Conservation (phyloP, 2,329 filamentous ascomycete genomes). For the Stachybotrys chartarum region DNA sequence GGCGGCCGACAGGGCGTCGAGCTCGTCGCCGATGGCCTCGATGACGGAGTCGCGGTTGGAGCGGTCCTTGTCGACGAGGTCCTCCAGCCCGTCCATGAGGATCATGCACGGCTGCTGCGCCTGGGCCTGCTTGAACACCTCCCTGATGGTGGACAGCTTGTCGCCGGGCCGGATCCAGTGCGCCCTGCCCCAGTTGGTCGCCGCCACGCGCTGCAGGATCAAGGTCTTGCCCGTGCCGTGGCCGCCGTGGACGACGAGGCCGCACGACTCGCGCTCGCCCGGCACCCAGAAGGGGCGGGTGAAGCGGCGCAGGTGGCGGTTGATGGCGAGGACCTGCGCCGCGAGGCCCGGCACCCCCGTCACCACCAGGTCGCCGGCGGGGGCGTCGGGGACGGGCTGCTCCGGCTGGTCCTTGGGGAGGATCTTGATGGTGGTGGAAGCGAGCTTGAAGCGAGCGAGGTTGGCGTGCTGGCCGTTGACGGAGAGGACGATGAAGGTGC, state of each 20-base stretch:
- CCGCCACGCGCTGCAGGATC: conserved; percentile 61
- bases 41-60: conserved; percentile 42
- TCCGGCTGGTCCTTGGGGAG: conserved; percentile 18
- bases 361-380: conserved; percentile 32
- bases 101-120: conserved; percentile 68
- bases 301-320: conserved; percentile 56
- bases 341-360: conserved; percentile 61
- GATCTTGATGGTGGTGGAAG: conserved; percentile 30
- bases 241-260: conserved; percentile 71
- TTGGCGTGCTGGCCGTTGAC: conserved; percentile 45
- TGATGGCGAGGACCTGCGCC: conserved; percentile 57
- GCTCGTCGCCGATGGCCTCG: conserved; percentile 42
- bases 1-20: conserved; percentile 44
- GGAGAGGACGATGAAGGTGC: conserved; percentile 44
- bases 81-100: conserved; percentile 70
- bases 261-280: conserved; percentile 35
- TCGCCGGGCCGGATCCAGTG: conserved; percentile 51
- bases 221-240: conserved; percentile 80
- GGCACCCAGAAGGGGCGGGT: conserved; percentile 25
- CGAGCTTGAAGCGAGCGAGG: conserved; percentile 35
- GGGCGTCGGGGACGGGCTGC: conserved; percentile 10
- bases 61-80: conserved; percentile 56
- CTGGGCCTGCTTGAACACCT: conserved; percentile 62
- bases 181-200: conserved; percentile 63
- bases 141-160: conserved; percentile 53